A percentile compares a stretch with the other conserved stretches of the same genome.
These are phyloP conservation scores for Scleroderma citrinum DNA, from an alignment of 768 basidiomycete genomes.

Conservation along the genomic window DNA sequence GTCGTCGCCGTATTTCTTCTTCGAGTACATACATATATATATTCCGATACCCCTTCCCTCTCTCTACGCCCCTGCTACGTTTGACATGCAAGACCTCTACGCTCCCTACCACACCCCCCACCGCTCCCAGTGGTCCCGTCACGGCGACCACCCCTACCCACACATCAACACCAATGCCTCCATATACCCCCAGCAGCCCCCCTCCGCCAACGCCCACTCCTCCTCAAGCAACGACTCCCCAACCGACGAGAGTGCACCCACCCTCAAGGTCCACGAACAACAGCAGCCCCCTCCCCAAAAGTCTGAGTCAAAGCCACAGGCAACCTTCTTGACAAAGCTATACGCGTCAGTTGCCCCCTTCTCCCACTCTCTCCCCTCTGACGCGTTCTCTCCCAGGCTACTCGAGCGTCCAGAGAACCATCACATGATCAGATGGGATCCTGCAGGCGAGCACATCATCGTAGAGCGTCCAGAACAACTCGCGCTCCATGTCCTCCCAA, in stretches of 20 bases:
- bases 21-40: constrained; percentile 24
- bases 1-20: constrained; percentile 25
- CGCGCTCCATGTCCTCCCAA: constrained; percentile 88
- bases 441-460: constrained; percentile 90
- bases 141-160: constrained; percentile 29
- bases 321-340: constrained; percentile 94
- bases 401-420: constrained; percentile 90
- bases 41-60: constrained; percentile 25
- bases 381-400: constrained; percentile 43
- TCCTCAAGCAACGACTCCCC: constrained; percentile 38
- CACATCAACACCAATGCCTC: constrained; percentile 31
- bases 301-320: constrained; percentile 76
- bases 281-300: constrained; percentile 50
- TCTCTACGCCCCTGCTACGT: constrained; percentile 37
- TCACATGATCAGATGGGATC: constrained; percentile 96
- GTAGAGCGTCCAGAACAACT: constrained; percentile 92
- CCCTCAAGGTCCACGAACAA: constrained; percentile 34
- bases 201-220: constrained; percentile 33
- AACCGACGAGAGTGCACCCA: constrained; percentile 35
- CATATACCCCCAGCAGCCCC: constrained; percentile 27
- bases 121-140: constrained; percentile 38
- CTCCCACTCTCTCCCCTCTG: constrained; percentile 6
- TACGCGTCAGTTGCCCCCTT: constrained; percentile 65
- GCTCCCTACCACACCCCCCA: constrained; percentile 35
- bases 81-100: constrained; percentile 45